Conservation (phyloP, 2,329 filamentous ascomycete genomes). For the Biscogniauxia mediterranea region DNA sequence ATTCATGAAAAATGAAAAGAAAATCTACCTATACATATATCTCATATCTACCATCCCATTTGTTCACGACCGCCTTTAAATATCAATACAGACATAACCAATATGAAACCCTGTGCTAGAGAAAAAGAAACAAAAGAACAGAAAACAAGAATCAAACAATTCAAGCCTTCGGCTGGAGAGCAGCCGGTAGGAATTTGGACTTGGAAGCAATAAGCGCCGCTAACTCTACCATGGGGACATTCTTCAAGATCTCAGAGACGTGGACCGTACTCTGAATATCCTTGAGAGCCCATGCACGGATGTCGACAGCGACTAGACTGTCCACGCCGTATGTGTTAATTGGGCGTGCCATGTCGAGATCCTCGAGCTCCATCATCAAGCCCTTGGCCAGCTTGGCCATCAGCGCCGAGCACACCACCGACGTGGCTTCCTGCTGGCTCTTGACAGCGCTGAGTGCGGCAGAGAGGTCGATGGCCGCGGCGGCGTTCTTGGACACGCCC, state of each 20-base stretch:
- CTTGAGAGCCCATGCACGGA: conserved; percentile 29
- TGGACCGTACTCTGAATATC: conserved; percentile 26
- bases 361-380: conserved; percentile 32
- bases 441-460: conserved; percentile 21
- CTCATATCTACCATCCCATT: neutral
- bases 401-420: conserved; percentile 25
- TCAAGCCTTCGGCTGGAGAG: conserved; percentile 14
- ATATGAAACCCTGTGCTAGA: no score
- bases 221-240: conserved; percentile 27
- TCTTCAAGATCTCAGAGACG: conserved; percentile 27
- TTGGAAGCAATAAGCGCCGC: conserved; percentile 26
- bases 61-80: neutral
- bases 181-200: conserved; percentile 25
- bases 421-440: conserved; percentile 21
- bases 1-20: neutral
- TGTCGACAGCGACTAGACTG: conserved; percentile 29
- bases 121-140: no score
- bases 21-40: neutral
- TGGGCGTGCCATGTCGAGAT: conserved; percentile 26
- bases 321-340: conserved; percentile 30
- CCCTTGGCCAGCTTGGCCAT: conserved; percentile 30
- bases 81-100: neutral
- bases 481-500: conserved; percentile 16
- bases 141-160: neutral
- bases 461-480: conserved; percentile 17